A percentile compares a stretch with the other conserved stretches of the same genome.
Conservation (phyloP, 2,329 filamentous ascomycete species). For the Chlorencoelia australis region DNA sequence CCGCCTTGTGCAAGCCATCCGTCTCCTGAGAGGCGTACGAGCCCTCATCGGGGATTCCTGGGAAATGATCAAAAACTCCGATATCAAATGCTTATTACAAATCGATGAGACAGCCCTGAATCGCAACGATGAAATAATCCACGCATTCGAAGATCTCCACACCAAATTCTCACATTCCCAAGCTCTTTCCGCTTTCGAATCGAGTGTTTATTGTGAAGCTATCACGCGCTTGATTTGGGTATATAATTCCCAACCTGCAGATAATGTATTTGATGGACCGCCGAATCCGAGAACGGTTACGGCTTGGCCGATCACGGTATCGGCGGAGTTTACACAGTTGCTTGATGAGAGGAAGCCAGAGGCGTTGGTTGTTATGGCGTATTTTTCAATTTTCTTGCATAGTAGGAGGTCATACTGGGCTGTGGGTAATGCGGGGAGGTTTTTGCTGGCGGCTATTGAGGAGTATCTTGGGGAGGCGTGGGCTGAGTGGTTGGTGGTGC, state of each 20-base stretch:
- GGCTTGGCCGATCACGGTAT: constrained; percentile 29
- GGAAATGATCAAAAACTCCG: constrained; percentile 17
- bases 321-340: constrained; percentile 24
- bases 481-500: constrained; percentile 10
- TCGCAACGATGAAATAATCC: constrained; percentile 6
- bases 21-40: constrained; percentile 23
- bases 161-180: constrained; percentile 2
- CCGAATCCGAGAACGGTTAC: constrained; percentile 17
- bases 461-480: constrained; percentile 15
- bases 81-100: constrained; percentile 17
- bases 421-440: constrained; percentile 17
- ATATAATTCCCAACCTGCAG: constrained; percentile 8
- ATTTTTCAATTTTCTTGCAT: constrained; percentile 30
- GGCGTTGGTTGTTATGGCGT: constrained; percentile 29
- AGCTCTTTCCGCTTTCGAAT: constrained; percentile 2
- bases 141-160: constrained; percentile 4
- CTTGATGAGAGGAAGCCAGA: constrained; percentile 26
- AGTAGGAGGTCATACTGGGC: constrained; percentile 16
- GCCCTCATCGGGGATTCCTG: constrained; percentile 17
- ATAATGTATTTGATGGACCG: background rate
- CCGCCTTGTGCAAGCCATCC: constrained; percentile 21
- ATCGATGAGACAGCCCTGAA: constrained; percentile 3
- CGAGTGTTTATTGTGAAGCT: constrained; percentile 5
- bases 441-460: constrained; percentile 16
- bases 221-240: constrained; percentile 11